Base-by-base conservation (phyloP, 2,329 filamentous ascomycete genomes). In the Lasiodiplodia hormozganensis region DNA sequence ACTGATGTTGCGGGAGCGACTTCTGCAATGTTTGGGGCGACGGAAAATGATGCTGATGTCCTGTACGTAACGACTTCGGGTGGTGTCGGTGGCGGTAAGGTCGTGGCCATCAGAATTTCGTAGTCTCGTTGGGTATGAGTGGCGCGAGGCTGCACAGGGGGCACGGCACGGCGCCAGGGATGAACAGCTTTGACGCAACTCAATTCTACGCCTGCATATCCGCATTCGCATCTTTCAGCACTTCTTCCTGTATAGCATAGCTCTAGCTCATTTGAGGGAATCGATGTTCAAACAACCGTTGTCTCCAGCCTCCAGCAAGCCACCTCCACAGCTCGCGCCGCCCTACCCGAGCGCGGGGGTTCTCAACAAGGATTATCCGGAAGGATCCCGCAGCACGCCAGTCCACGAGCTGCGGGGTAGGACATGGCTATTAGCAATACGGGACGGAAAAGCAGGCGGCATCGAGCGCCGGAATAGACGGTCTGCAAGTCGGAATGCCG, bases 41-140 rank as follows among this genome's bases (percentile, higher is more conserved):
- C 67, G 2, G 36, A 40, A n/a, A 70, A 56, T 54, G 74, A 74
- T 53, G 43, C 60, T 31, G 62, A 56, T 21, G 65, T 70, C 1
- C 47, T 74, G 62, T 78, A 75, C 70, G 60, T 77, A 12, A 66
- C 62, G 18, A 66, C 56, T 25, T 60, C 56, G 0, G 38, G 36
- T 5, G 56, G 56, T 6, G 31, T 47, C 2, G 57, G 57, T 38
- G 57, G 57, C 8, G 57, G 57, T 2, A 60, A 60, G 21, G 57
- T 60, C 2, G 38, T 47, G 12, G 57, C 53, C 8, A 11, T 56
- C 2, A 28, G 4, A 18, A 11, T 21, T 21, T 21, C 7, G 43
- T 47, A n/a, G 21, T 47, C 31, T 34, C 18, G n/a, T 10, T 47
- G 18, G 7, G n/a, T 47, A 21, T 21, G 40, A 5, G 5, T 8